Base-by-base conservation (phyloP, 148 eudicot genomes). In the Rhododendron griersonianum region DNA sequence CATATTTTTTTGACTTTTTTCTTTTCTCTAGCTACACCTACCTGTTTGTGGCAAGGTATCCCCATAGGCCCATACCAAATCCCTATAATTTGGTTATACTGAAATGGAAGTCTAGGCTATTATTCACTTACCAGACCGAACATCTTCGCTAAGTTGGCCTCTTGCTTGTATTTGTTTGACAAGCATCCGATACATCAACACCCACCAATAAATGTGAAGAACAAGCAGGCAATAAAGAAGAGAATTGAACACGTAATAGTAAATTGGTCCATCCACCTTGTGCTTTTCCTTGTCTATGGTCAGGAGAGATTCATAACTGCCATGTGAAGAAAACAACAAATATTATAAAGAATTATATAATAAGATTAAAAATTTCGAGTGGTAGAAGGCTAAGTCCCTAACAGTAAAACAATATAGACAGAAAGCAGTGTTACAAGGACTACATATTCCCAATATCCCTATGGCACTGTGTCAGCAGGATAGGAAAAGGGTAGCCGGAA, bases 161-260 rank as follows among this genome's bases (percentile, higher is more conserved):
- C 94, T 92, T 45, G 92, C 91, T 94, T 96, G 91, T 89, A 96
- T 91, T 94, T 96, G 99, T 90, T 91, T 94, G 81, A 92, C 98
- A 51, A 96, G 96, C 99, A 96, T 95, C 81, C 98, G 94, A 67
- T 90, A 95, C 90, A 96, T 96, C 81, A 96, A 87, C 89, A 94
- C 95, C 96, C 98, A 94, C 99, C 99, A 96, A 87, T 96, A 96
- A 71, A 96, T 90, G 89, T 96, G 94, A 86, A 96, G 95, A 83
- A 96, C 95, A 63, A 96, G 98, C 89, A 96, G 88, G 85, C 91
- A 89, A 88, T 83, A 93, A 51, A 96, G 92, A 85, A 96, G 98
- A 48, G 94, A 90, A 87, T 96, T 96, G 91, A 96, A 96, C 88
- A 95, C 75, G 81, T 96, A 96, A 90, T 96, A 96, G 88, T 93